A percentile compares a stretch with the other conserved stretches of the same genome.
phyloP scores from a whole-genome alignment of 768 basidiomycete genomes.

The Lenzites betulinus region DNA sequence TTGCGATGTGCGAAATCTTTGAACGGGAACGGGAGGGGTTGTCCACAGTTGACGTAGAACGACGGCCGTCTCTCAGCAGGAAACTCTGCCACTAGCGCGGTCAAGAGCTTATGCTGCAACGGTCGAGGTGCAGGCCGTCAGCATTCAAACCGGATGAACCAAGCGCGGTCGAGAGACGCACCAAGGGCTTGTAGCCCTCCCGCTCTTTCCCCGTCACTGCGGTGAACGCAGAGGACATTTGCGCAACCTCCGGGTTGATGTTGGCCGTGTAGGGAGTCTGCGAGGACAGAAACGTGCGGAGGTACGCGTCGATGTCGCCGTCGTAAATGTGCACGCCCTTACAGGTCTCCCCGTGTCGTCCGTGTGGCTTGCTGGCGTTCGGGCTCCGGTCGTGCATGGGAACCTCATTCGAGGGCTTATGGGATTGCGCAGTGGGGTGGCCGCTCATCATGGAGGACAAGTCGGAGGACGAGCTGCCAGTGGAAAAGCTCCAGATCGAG shows the following conservation, averaged over 20 bases:
- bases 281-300: neutral
- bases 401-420: neutral
- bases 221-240: neutral
- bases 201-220: neutral
- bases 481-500: neutral
- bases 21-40: slow-evolving; percentile 11
- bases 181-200: neutral
- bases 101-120: neutral
- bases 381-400: neutral
- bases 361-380: neutral
- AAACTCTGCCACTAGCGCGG: neutral
- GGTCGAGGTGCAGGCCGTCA: too few relatives aligned
- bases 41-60: slow-evolving; percentile 5
- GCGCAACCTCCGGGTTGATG: neutral
- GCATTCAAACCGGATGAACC: too few relatives aligned
- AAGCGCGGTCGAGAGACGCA: neutral
- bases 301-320: neutral
- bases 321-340: neutral
- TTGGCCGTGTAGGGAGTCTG: neutral
- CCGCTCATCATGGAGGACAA: neutral
- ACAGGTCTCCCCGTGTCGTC: neutral
- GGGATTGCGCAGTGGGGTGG: neutral
- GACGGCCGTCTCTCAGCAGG: neutral
- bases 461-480: neutral
- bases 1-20: neutral